These are phyloP conservation scores for Cubamyces sp. DNA, from an alignment of 768 basidiomycete genomes.

Conservation along the genomic window DNA sequence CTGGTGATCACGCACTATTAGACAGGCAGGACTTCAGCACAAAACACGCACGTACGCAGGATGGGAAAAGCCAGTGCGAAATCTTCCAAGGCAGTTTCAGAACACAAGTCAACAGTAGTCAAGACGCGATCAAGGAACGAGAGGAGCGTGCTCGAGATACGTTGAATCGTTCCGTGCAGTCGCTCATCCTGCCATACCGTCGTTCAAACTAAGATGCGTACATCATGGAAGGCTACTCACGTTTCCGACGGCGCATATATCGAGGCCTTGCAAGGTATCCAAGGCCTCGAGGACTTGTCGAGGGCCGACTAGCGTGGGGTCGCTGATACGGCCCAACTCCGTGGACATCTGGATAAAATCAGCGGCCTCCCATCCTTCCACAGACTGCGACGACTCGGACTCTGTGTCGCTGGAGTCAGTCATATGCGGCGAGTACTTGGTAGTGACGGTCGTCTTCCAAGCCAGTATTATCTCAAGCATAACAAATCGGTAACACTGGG, in stretches of 20 bases:
- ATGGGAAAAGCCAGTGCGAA: slow-evolving; percentile 12
- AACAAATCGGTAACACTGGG: neutral
- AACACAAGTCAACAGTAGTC: neutral
- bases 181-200: slow-evolving; percentile 35
- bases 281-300: slow-evolving; percentile 9
- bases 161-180: slow-evolving; percentile 40
- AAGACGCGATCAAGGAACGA: slow-evolving; percentile 33
- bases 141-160: slow-evolving; percentile 39
- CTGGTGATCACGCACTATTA: slow-evolving; percentile 25
- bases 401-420: slow-evolving; percentile 54
- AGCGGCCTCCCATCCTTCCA: slow-evolving; percentile 12
- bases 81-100: slow-evolving; percentile 9
- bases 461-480: neutral
- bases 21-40: too few species aligned
- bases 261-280: slow-evolving; percentile 11
- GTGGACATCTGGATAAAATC: slow-evolving; percentile 21
- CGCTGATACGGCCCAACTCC: neutral
- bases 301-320: neutral
- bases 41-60: slow-evolving; percentile 24
- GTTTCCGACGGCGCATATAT: slow-evolving; percentile 21
- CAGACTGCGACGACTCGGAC: slow-evolving; percentile 45
- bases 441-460: neutral
- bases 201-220: too few species aligned
- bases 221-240: neutral
- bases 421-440: neutral